phyloP scores from a whole-genome alignment of 2,329 filamentous ascomycete genomes.

The Metarhizium brunneum region DNA sequence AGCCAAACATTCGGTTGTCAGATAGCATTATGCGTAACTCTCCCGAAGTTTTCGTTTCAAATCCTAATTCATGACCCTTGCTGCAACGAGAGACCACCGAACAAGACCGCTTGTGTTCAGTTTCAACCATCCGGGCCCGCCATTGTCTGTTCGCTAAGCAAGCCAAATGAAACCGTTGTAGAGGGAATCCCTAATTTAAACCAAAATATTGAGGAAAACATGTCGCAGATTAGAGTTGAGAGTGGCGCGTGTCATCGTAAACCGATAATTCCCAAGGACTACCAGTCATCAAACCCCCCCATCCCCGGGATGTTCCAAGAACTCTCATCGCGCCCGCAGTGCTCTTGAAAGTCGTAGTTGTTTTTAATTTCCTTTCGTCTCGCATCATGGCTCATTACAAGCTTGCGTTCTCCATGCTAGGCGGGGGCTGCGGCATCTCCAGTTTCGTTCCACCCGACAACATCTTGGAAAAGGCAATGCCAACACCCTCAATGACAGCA shows the following conservation, averaged over 20 bases:
- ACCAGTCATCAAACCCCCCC: neutral
- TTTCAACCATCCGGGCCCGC: neutral
- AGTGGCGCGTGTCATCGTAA: neutral
- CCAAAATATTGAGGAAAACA: conserved; percentile 12
- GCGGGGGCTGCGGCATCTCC: conserved; percentile 42
- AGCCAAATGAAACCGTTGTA: neutral
- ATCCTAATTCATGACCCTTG: neutral
- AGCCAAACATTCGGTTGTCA: neutral
- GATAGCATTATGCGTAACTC: neutral
- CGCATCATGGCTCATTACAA: conserved; percentile 11
- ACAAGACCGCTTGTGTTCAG: neutral
- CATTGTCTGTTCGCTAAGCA: neutral
- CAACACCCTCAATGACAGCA: conserved; percentile 94
- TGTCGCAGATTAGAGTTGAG: conserved; percentile 1
- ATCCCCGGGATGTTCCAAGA: neutral
- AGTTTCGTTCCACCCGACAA: conserved; percentile 82
- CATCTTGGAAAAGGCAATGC: conserved; percentile 91
- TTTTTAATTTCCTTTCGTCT: neutral
- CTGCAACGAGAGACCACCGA: neutral
- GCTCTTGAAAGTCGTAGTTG: neutral
- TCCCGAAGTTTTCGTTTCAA: neutral
- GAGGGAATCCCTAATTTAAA: neutral
- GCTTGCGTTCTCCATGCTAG: conserved; percentile 18
- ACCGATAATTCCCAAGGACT: neutral
- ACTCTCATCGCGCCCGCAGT: neutral